phyloP scores from a whole-genome alignment of 1,139 yeast genomes.

The Hemisphaericaspora xylofermentans region DNA sequence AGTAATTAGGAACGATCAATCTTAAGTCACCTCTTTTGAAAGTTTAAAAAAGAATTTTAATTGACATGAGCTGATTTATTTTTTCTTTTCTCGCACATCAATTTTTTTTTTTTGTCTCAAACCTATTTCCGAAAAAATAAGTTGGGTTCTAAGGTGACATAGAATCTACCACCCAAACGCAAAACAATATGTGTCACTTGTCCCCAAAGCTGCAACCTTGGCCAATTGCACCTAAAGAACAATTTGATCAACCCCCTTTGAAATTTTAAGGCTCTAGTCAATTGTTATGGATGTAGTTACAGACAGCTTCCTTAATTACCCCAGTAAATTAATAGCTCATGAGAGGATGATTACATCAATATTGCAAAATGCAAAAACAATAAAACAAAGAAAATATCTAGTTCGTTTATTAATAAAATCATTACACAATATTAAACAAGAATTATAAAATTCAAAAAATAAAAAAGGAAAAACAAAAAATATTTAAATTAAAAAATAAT shows the following conservation, averaged over 20 bases:
- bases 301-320: too few species aligned
- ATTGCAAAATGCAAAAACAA: too few species aligned
- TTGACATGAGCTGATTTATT: not conserved
- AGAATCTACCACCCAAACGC: too few species aligned
- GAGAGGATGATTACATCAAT: too few species aligned
- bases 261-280: too few species aligned
- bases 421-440: not conserved
- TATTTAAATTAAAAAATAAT: too few species aligned
- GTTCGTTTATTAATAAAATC: not conserved
- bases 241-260: too few species aligned
- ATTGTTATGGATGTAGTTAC: too few species aligned
- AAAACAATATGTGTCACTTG: not conserved
- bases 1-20: slow-evolving; percentile 4
- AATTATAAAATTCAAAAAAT: not conserved
- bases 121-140: not conserved
- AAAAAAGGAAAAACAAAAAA: not conserved
- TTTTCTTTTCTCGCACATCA: not conserved
- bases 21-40: not conserved
- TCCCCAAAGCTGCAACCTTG: too few species aligned
- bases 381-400: not conserved
- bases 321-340: too few species aligned
- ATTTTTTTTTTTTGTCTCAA: not conserved
- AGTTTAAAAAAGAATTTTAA: not conserved
- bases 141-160: not conserved
- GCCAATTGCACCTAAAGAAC: too few species aligned